A percentile compares a stretch with the other conserved stretches of the same genome.
Conservation (phyloP, 2,329 filamentous ascomycete genomes). For the Pseudogymnoascus sp. region DNA sequence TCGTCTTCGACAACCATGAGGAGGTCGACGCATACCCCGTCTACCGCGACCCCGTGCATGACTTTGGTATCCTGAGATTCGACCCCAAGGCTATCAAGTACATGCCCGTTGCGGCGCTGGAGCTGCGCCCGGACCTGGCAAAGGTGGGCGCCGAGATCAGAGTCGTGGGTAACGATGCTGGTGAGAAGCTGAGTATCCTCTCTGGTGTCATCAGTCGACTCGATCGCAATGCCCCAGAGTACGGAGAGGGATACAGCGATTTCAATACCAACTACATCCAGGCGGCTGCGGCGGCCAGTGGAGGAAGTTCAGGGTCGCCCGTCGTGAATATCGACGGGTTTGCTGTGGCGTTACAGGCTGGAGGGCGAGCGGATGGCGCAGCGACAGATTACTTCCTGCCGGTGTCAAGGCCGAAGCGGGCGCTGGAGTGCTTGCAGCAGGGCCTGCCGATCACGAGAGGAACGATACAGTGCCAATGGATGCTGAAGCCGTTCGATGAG, state of each 20-base stretch:
- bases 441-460: slow-evolving; percentile 72
- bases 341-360: slow-evolving; percentile 87
- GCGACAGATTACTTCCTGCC: slow-evolving; percentile 97
- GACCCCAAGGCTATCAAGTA: slow-evolving; percentile 95
- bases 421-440: slow-evolving; percentile 75
- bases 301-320: slow-evolving; percentile 95
- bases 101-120: slow-evolving; percentile 77
- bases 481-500: slow-evolving; percentile 95
- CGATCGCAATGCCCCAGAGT: slow-evolving; percentile 94
- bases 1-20: slow-evolving; percentile 98
- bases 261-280: slow-evolving; percentile 97
- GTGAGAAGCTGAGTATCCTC: slow-evolving; percentile 95
- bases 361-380: slow-evolving; percentile 85
- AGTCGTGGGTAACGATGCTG: slow-evolving; percentile 96
- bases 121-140: slow-evolving; percentile 77
- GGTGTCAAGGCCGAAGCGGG: slow-evolving; percentile 79
- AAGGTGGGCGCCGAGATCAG: slow-evolving; percentile 89
- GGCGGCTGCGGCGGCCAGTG: slow-evolving; percentile 91
- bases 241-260: slow-evolving; percentile 95
- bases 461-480: slow-evolving; percentile 96
- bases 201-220: slow-evolving; percentile 95
- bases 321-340: slow-evolving; percentile 93
- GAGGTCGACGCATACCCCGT: slow-evolving; percentile 93
- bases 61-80: slow-evolving; percentile 95
- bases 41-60: slow-evolving; percentile 96